Evolutionary conservation across 345 rosid species (phyloP).

Genomic region (Hevea brasiliensis): DNA sequence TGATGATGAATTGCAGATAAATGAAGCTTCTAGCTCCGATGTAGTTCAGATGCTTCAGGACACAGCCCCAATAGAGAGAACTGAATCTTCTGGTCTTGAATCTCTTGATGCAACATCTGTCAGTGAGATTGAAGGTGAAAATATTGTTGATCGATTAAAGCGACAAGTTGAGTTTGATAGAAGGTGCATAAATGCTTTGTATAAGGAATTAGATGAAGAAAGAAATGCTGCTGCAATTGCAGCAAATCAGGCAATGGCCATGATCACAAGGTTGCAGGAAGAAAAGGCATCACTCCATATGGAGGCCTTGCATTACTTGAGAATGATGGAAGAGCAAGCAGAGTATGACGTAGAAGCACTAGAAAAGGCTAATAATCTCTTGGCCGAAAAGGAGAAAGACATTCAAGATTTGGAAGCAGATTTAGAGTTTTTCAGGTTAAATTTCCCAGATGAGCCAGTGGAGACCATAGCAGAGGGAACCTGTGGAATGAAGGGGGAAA

Average conservation of each 20-base stretch:
- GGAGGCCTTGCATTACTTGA: constrained; percentile 86
- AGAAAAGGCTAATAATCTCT: constrained; percentile 63
- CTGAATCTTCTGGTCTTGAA: constrained; percentile 48
- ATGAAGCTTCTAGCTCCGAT: neutral
- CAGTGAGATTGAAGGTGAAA: constrained; percentile 81
- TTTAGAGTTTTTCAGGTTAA: constrained; percentile 50
- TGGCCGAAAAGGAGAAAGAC: constrained; percentile 67
- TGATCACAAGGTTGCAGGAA: constrained; percentile 94
- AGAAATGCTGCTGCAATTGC: constrained; percentile 83
- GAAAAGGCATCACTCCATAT: constrained; percentile 82
- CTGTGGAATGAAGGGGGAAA: constrained; percentile 17
- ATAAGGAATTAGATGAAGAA: constrained; percentile 90
- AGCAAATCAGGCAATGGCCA: constrained; percentile 94
- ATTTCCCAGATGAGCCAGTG: constrained; percentile 39
- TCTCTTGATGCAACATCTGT: constrained; percentile 63
- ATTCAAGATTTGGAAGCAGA: constrained; percentile 74
- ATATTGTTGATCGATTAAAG: constrained; percentile 59
- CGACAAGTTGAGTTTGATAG: constrained; percentile 71
- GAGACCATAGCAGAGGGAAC: constrained; percentile 24
- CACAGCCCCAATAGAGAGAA: constrained; percentile 44
- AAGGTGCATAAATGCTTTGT: constrained; percentile 49
- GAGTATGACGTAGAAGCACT: constrained; percentile 88
- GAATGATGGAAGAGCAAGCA: constrained; percentile 87
- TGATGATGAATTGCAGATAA: constrained; percentile 47
- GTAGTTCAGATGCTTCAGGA: constrained; percentile 22